Percentiles rank a stretch among this genome's conserved stretches.
Conservation (phyloP, 129 eudicot species). For the Artemisia tridentata region DNA sequence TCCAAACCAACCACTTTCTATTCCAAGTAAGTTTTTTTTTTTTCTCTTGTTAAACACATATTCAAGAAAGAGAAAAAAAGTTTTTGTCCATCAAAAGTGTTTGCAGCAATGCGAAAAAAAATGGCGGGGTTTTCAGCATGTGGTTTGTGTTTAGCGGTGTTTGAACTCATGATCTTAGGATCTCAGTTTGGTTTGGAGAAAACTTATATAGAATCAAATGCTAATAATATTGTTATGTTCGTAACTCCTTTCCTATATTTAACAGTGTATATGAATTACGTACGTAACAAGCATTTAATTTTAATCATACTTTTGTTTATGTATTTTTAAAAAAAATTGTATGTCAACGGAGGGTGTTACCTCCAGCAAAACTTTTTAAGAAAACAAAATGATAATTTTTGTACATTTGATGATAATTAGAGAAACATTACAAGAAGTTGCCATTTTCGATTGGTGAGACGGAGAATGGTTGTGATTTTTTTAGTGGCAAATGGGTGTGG, state of each 20-base stretch:
- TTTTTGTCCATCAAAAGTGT: background rate
- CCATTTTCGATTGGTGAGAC: constrained; percentile 47
- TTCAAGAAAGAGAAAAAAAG: background rate
- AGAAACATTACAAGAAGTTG: constrained; percentile 48
- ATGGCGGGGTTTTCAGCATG: too few species aligned
- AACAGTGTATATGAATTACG: too few species aligned
- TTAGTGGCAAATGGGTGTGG: constrained; percentile 81
- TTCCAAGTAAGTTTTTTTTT: constrained; percentile 31
- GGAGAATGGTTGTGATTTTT: constrained; percentile 54
- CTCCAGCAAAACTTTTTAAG: background rate
- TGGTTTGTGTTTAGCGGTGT: too few species aligned
- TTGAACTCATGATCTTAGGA: too few species aligned
- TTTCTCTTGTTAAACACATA: background rate
- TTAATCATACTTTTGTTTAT: too few species aligned
- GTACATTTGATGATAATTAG: constrained; percentile 26
- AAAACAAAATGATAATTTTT: background rate
- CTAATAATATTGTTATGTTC: too few species aligned
- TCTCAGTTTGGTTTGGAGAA: too few species aligned
- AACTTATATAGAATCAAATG: too few species aligned
- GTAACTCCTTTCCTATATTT: too few species aligned
- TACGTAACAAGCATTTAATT: too few species aligned
- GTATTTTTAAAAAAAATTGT: too few species aligned
- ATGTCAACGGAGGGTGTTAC: background rate
- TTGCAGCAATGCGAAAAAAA: background rate
- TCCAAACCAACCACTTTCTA: constrained; percentile 21